These are phyloP conservation scores for Polyrhizophydium stewartii DNA, from an alignment of 371 early-diverging fungal species.

Conservation along the genomic window DNA sequence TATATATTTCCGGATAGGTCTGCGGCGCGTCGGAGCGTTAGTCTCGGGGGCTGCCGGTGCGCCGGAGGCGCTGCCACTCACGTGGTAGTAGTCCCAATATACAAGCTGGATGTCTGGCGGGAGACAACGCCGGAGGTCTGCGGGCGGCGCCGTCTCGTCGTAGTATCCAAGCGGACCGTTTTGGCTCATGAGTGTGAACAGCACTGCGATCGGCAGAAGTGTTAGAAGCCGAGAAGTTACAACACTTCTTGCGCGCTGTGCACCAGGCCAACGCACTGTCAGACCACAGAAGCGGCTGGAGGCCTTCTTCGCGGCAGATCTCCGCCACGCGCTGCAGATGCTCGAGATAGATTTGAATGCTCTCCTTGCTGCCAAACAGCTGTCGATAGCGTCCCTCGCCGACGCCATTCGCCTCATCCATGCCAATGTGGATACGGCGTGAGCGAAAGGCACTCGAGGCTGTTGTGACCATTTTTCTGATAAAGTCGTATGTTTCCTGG, in stretches of 20 bases:
- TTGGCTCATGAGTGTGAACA: slow-evolving; percentile 61
- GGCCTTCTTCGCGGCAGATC: slow-evolving; percentile 57
- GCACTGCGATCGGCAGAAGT: slow-evolving; percentile 14
- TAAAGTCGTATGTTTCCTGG: slow-evolving; percentile 73
- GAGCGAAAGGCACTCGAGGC: slow-evolving; percentile 67
- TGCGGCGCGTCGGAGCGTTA: not conserved
- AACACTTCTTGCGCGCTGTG: no score
- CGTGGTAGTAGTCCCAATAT: slow-evolving; percentile 86
- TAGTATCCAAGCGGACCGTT: slow-evolving; percentile 76
- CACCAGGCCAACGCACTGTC: slow-evolving; percentile 74
- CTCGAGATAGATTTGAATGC: slow-evolving; percentile 69
- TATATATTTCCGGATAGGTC: slow-evolving; percentile 62
- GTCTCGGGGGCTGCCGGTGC: not conserved
- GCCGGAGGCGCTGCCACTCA: not conserved
- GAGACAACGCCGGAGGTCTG: slow-evolving; percentile 33
- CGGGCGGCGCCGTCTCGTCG: slow-evolving; percentile 42
- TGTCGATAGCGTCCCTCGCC: slow-evolving; percentile 78
- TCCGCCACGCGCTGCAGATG: slow-evolving; percentile 68
- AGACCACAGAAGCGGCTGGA: slow-evolving; percentile 84
- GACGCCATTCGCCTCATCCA: slow-evolving; percentile 84
- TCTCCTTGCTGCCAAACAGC: slow-evolving; percentile 68
- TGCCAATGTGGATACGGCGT: slow-evolving; percentile 76
- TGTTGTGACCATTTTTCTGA: slow-evolving; percentile 67
- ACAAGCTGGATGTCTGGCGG: slow-evolving; percentile 69
- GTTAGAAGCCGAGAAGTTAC: no score